Percentiles rank a stretch among this genome's conserved stretches.
Conservation (phyloP, 345 rosid genomes). For the Salix koriyanagi region DNA sequence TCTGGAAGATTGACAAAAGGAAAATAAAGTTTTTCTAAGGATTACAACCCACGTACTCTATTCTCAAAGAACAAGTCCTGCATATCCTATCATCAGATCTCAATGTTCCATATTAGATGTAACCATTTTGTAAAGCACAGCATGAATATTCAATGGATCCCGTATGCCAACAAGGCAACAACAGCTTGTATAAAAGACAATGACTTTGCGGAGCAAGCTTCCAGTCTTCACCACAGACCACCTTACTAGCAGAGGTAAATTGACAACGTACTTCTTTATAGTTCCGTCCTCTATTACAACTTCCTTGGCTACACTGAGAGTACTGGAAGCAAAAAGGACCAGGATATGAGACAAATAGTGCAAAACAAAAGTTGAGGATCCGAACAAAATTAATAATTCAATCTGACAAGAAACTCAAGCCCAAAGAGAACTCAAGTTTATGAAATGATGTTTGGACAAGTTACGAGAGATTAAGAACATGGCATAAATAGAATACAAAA, state of each 20-base stretch:
- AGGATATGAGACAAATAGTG: background rate
- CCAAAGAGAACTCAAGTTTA: background rate
- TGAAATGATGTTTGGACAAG: background rate
- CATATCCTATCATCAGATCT: background rate
- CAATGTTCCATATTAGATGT: background rate
- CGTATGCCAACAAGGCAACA: background rate
- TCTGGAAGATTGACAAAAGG: background rate
- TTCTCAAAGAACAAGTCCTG: background rate
- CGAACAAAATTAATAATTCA: background rate
- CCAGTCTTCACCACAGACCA: background rate
- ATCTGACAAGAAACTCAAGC: background rate
- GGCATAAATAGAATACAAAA: background rate
- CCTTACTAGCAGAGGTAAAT: background rate
- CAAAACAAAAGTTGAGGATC: background rate
- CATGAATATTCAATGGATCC: background rate
- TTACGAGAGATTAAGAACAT: background rate
- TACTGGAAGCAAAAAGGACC: background rate
- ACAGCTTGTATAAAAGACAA: background rate
- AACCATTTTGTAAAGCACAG: background rate
- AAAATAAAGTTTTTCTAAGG: background rate
- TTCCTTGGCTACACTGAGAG: background rate
- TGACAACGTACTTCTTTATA: background rate
- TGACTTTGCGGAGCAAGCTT: background rate
- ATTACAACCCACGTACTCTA: background rate
- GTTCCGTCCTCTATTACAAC: background rate